phyloP scores from a whole-genome alignment of 1,139 yeast species.

The Lodderomyces parapsilosis region DNA sequence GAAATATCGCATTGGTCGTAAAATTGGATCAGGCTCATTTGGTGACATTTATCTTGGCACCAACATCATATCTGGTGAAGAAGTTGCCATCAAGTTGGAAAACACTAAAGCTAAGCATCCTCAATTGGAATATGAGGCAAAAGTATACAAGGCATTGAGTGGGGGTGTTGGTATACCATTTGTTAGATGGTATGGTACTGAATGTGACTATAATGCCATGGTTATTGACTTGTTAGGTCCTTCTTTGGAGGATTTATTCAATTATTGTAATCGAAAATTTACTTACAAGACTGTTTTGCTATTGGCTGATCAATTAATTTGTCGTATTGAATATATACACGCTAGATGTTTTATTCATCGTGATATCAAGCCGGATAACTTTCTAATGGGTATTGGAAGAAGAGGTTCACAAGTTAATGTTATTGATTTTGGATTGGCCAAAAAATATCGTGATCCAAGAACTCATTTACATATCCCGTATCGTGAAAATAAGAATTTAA shows the following conservation, averaged over 20 bases:
- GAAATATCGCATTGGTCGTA: conserved; percentile 91
- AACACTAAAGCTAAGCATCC: conserved; percentile 92
- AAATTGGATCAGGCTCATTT: conserved; percentile 96
- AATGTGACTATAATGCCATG: conserved; percentile 95
- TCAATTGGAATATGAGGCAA: conserved; percentile 93
- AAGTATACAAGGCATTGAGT: conserved; percentile 88
- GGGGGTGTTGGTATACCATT: conserved; percentile 98
- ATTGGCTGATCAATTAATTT: conserved; percentile 90
- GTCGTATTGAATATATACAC: conserved; percentile 93
- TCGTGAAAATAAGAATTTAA: conserved; percentile 91
- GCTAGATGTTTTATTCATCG: conserved; percentile 93
- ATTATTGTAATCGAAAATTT: conserved; percentile 91
- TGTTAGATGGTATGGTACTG: conserved; percentile 96
- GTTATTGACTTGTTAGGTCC: conserved; percentile 96
- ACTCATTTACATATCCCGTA: conserved; percentile 95
- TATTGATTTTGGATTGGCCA: conserved; percentile 96
- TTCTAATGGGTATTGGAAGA: conserved; percentile 94
- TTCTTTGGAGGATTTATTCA: conserved; percentile 90
- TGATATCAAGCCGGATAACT: conserved; percentile 94
- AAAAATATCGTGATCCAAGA: conserved; percentile 92
- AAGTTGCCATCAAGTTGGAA: conserved; percentile 94
- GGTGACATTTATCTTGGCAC: conserved; percentile 96
- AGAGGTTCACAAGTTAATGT: conserved; percentile 94
- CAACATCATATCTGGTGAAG: conserved; percentile 93
- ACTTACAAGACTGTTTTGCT: conserved; percentile 89